Conservation (phyloP, 345 rosid genomes). For the Citrus trifoliata region DNA sequence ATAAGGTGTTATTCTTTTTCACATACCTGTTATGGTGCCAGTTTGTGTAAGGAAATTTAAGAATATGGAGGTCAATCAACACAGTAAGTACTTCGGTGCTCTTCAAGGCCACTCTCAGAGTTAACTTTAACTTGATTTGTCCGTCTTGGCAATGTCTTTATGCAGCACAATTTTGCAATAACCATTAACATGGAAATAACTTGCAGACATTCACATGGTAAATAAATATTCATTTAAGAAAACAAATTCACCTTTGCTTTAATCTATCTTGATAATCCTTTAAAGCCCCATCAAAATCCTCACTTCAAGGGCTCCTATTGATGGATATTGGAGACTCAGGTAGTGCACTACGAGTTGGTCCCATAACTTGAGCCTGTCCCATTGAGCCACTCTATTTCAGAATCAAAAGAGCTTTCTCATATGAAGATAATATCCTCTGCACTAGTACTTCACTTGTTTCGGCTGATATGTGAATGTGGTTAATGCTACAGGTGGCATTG, state of each 20-base stretch:
- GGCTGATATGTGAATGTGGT: conserved; percentile 13
- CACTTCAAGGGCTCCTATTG: conserved; percentile 66
- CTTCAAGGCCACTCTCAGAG: conserved; percentile 59
- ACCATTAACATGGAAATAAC: conserved; percentile 6
- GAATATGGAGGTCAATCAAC: conserved; percentile 80
- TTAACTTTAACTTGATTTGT: conserved; percentile 54
- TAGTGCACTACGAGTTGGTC: conserved; percentile 11
- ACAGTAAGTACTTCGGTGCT: conserved; percentile 72
- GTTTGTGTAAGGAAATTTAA: conserved; percentile 76
- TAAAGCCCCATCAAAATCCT: conserved; percentile 36
- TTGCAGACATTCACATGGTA: neutral
- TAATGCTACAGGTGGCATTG: neutral
- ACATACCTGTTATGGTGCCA: conserved; percentile 69
- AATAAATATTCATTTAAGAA: neutral
- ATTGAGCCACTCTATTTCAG: conserved; percentile 36
- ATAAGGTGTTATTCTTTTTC: too few species aligned
- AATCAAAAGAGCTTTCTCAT: conserved; percentile 57
- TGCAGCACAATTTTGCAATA: conserved; percentile 26
- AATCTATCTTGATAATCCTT: conserved; percentile 40
- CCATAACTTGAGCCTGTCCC: conserved; percentile 25
- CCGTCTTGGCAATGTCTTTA: conserved; percentile 60
- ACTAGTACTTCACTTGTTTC: conserved; percentile 44
- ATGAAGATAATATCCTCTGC: conserved; percentile 55
- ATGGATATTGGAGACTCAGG: conserved; percentile 63
- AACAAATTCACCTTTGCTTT: conserved; percentile 62